A percentile compares a stretch with the other conserved stretches of the same genome.
These are phyloP conservation scores for Rhododendron vialii DNA, from an alignment of 148 eudicot genomes.

Conservation along the genomic window DNA sequence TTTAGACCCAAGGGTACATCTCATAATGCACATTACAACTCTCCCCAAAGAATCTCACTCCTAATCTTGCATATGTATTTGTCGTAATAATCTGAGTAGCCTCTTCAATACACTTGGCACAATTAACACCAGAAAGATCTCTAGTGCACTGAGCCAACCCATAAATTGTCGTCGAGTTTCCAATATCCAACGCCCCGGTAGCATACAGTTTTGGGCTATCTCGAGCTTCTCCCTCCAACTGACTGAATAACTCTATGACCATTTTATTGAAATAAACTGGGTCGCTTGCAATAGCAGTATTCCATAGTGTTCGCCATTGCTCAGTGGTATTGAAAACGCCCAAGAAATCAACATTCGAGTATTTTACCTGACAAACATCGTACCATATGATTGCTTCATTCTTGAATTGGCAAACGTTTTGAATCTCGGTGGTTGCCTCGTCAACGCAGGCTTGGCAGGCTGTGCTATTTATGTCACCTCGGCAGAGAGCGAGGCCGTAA, in stretches of 20 bases:
- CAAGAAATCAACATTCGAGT: slow-evolving; percentile 25
- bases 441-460: slow-evolving; percentile 29
- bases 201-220: slow-evolving; percentile 11
- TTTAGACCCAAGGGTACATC: too few relatives aligned
- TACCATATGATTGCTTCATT: slow-evolving; percentile 39
- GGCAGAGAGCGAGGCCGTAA: slow-evolving; percentile 36
- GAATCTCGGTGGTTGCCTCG: slow-evolving; percentile 18
- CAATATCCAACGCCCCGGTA: slow-evolving; percentile 12
- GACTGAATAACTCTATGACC: slow-evolving; percentile 14
- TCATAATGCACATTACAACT: too few relatives aligned
- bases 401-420: slow-evolving; percentile 15
- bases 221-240: slow-evolving; percentile 1
- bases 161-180: slow-evolving; percentile 16
- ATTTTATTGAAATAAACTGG: slow-evolving; percentile 14
- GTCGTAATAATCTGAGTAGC: background rate
- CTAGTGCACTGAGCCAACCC: slow-evolving; percentile 37
- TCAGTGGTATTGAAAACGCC: background rate
- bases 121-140: slow-evolving; percentile 26
- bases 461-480: slow-evolving; percentile 25
- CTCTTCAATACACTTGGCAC: slow-evolving; percentile 25
- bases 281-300: background rate
- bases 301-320: slow-evolving; percentile 19
- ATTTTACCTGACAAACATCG: slow-evolving; percentile 33
- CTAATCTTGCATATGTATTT: too few relatives aligned
- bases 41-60: too few relatives aligned